These are phyloP conservation scores for Neolentinus lepideus DNA, from an alignment of 1,284 basidiomycete genomes.

Conservation along the genomic window DNA sequence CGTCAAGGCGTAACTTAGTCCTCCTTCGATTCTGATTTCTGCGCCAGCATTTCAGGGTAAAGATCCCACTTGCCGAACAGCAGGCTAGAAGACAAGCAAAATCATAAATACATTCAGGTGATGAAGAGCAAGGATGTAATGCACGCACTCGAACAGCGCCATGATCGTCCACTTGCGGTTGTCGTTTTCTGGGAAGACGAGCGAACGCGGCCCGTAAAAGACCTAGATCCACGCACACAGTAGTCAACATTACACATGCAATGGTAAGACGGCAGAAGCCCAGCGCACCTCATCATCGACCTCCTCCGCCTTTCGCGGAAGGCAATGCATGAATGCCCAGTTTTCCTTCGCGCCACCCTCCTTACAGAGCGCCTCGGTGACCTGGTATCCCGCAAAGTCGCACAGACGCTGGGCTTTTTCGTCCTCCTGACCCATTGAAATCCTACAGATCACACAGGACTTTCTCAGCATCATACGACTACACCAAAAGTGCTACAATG, in stretches of 20 bases:
- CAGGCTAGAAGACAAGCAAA: constrained; percentile 28
- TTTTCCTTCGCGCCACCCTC: constrained; percentile 78
- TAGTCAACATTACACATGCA: background rate
- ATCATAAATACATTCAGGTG: too few species aligned
- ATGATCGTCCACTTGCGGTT: constrained; percentile 95
- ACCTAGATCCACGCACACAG: constrained; percentile 33
- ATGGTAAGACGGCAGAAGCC: background rate
- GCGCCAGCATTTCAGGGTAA: background rate
- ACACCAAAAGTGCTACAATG: constrained; percentile 4
- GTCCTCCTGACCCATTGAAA: constrained; percentile 98
- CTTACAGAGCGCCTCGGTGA: constrained; percentile 80
- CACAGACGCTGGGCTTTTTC: constrained; percentile 85
- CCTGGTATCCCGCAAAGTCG: constrained; percentile 91
- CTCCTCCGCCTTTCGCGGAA: constrained; percentile 90
- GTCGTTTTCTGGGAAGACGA: constrained; percentile 73
- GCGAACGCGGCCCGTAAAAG: constrained; percentile 70
- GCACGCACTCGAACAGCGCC: constrained; percentile 79
- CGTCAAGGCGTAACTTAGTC: too few species aligned
- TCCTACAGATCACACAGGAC: too few species aligned
- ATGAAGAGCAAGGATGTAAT: too few species aligned
- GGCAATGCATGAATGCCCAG: constrained; percentile 96
- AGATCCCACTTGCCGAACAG: constrained; percentile 45
- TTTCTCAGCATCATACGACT: too few species aligned
- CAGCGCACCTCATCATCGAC: constrained; percentile 81
- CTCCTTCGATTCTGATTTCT: background rate